Evolutionary conservation across 345 rosid species (phyloP).

Genomic region (Populus simonii): DNA sequence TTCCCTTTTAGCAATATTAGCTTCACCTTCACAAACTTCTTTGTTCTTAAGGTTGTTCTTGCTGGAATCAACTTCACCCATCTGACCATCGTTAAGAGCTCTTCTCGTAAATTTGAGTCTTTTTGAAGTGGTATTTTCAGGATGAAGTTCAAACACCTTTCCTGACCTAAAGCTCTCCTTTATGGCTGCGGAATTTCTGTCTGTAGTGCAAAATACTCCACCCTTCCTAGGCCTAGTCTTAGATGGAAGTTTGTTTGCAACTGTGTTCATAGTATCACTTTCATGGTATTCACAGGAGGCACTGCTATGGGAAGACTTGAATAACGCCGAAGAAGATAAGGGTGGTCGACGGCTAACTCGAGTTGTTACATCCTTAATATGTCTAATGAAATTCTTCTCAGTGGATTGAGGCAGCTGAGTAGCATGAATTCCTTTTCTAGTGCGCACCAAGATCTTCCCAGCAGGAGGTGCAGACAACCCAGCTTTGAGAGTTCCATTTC

Average conservation of each 20-base stretch:
- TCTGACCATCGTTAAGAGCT: background rate
- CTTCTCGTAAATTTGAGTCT: slow-evolving; percentile 15
- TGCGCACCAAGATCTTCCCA: slow-evolving; percentile 22
- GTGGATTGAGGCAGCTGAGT: slow-evolving; percentile 13
- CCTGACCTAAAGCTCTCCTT: slow-evolving; percentile 16
- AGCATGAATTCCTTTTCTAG: slow-evolving; percentile 17
- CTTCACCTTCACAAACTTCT: background rate
- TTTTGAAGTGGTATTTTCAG: slow-evolving; percentile 6
- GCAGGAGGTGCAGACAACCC: slow-evolving; percentile 4
- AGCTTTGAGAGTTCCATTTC: background rate
- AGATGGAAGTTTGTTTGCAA: slow-evolving; percentile 8
- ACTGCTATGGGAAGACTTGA: background rate
- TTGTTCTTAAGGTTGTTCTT: background rate
- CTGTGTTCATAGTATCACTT: slow-evolving; percentile 10
- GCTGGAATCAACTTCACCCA: background rate
- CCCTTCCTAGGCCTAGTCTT: slow-evolving; percentile 30
- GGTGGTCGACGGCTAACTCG: background rate
- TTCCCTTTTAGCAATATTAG: background rate
- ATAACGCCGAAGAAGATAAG: slow-evolving; percentile 1
- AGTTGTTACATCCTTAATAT: slow-evolving; percentile 1
- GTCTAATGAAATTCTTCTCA: slow-evolving; percentile 17
- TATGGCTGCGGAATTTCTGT: slow-evolving; percentile 8
- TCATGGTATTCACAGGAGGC: slow-evolving; percentile 14
- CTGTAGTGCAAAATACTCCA: slow-evolving; percentile 22
- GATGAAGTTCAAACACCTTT: slow-evolving; percentile 8